Conservation (phyloP, 345 rosid species). For the Pugionium dolabratum region DNA sequence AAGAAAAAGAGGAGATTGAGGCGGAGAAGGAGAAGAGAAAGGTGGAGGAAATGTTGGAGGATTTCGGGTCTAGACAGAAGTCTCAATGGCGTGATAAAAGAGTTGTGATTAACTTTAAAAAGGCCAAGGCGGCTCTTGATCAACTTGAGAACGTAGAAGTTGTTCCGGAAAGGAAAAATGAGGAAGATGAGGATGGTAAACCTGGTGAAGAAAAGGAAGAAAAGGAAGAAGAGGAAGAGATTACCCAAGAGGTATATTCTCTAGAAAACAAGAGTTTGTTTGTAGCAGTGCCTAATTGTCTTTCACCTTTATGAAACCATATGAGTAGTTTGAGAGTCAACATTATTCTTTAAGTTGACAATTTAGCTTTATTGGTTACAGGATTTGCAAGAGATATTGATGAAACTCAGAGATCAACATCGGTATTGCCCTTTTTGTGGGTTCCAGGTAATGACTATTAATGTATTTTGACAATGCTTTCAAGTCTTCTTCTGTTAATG, state of each 20-base stretch:
- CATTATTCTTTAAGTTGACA: no score
- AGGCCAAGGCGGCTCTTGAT: slow-evolving; percentile 87
- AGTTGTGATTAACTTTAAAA: slow-evolving; percentile 62
- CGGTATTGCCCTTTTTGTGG: slow-evolving; percentile 86
- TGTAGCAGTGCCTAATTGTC: background rate
- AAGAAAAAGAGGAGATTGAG: slow-evolving; percentile 68
- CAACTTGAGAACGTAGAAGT: slow-evolving; percentile 81
- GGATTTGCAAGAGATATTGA: slow-evolving; percentile 72
- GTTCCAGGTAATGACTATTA: slow-evolving; percentile 50
- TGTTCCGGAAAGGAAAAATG: slow-evolving; percentile 58
- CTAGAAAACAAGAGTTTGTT: background rate
- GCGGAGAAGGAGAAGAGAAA: slow-evolving; percentile 52
- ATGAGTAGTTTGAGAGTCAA: background rate
- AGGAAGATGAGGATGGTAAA: slow-evolving; percentile 53
- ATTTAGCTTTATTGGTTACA: slow-evolving; percentile 45
- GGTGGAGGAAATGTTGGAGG: slow-evolving; percentile 67
- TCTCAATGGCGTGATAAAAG: slow-evolving; percentile 75
- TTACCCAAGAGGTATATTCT: slow-evolving; percentile 68
- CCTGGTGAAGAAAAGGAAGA: slow-evolving; percentile 46
- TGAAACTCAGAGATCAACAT: slow-evolving; percentile 72
- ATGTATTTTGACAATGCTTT: background rate
- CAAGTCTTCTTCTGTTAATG: background rate
- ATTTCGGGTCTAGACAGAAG: slow-evolving; percentile 82
- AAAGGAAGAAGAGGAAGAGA: slow-evolving; percentile 45
- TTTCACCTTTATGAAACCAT: background rate